Conservation (phyloP, 2,329 filamentous ascomycete genomes). For the Chrysoporthe austroafricana region DNA sequence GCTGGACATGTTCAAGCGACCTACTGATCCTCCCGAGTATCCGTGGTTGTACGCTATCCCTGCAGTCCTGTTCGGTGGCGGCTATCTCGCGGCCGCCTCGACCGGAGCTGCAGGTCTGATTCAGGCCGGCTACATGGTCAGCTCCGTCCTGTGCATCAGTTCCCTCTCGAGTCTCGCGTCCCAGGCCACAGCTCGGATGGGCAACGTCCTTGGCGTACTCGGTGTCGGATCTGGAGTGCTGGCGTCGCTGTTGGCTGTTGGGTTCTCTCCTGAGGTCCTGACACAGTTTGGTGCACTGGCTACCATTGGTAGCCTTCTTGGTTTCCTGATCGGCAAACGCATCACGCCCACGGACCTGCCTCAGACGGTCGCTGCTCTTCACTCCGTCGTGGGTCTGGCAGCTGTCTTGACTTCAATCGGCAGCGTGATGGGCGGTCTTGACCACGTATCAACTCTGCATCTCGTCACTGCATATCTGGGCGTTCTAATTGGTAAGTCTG, state of each 20-base stretch:
- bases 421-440: slow-evolving; percentile 76
- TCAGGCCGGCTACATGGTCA: slow-evolving; percentile 85
- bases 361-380: slow-evolving; percentile 85
- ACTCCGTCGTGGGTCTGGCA: slow-evolving; percentile 87
- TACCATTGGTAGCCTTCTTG: slow-evolving; percentile 68
- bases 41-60: slow-evolving; percentile 85
- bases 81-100: slow-evolving; percentile 77
- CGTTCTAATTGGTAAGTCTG: slow-evolving; percentile 70
- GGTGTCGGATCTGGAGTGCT: slow-evolving; percentile 83
- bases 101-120: slow-evolving; percentile 84
- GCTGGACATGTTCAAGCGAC: slow-evolving; percentile 89
- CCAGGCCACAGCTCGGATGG: slow-evolving; percentile 80
- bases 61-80: slow-evolving; percentile 76
- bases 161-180: slow-evolving; percentile 83
- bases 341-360: slow-evolving; percentile 89
- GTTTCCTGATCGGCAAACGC: slow-evolving; percentile 77
- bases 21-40: slow-evolving; percentile 86
- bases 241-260: slow-evolving; percentile 79
- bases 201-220: slow-evolving; percentile 84
- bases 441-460: slow-evolving; percentile 75
- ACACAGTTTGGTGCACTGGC: slow-evolving; percentile 81
- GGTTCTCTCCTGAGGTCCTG: slow-evolving; percentile 78
- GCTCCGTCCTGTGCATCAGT: slow-evolving; percentile 81
- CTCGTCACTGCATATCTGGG: slow-evolving; percentile 86
- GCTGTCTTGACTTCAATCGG: slow-evolving; percentile 88